Evolutionary conservation across 202 grass and related monocot species (phyloP), one percentile per base, ranked within the genome.

Genomic region (Carex sylvatica): DNA sequence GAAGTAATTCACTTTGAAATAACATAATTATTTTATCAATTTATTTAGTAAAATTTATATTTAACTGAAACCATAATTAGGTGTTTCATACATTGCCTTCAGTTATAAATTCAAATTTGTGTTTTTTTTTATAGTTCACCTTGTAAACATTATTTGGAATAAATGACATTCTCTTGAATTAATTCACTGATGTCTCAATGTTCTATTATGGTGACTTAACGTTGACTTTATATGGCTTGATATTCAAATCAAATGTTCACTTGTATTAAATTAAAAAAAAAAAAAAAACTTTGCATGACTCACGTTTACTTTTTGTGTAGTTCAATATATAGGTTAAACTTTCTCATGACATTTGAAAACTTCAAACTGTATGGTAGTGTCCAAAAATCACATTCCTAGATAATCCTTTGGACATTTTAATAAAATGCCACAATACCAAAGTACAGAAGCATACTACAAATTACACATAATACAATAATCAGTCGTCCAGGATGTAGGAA

Each of bases 391-490:
- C 64, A 66, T 36, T 6, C 64, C 64, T 16, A 75, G 38, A 75
- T 9, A 55, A 31, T 31, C 11, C 49, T 28, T 31, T 7, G 15
- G 24, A 54, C 49, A 75, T 75, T 55, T 55, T 49, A 28, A n/a
- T 53, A 74, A 11, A 30, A 33, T 75, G 71, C 49, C 49, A 75
- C 12, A 74, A 52, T 30, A 26, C 15, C 30, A 75, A 5, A 55
- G 0, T 75, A 31, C 5, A 54, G 47, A 74, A 74, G 13, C 46
- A 74, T 75, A 33, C 51, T 56, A 72, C 24, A 10, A 76, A 35
- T 76, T 76, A 56, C 26, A 76, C 26, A 77, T 58, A 77, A 40
- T 40, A 40, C 38, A 35, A 36, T 8, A 58, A 77, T 36, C 74
- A 56, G 74, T 77, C 14, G 54, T 26, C 2, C 0, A 74, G 31